phyloP scores from a whole-genome alignment of 768 basidiomycete genomes.

The Xanthoconium stramineum region DNA sequence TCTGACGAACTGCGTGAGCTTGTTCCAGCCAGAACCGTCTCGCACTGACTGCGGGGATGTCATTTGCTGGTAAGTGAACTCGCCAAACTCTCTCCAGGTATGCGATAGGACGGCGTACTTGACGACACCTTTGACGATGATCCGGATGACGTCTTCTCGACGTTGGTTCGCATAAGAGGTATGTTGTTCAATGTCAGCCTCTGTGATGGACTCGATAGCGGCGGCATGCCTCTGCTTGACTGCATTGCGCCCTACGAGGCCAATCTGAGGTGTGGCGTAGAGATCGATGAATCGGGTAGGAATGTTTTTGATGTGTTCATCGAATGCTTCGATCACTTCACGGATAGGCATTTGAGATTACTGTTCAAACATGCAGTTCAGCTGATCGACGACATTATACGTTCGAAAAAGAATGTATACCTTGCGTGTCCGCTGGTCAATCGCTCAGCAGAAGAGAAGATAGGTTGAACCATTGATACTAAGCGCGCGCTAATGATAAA shows the following conservation, averaged over 20 bases:
- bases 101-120: conserved; percentile 7
- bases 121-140: background rate
- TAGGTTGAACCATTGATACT: no score
- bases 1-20: background rate
- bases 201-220: conserved; percentile 1
- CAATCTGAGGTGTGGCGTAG: background rate
- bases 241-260: background rate
- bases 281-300: background rate
- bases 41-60: background rate
- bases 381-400: no score
- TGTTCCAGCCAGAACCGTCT: conserved; percentile 4
- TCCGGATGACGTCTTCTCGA: background rate
- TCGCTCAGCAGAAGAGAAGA: no score
- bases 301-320: background rate
- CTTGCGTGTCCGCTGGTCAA: no score
- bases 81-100: background rate
- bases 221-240: background rate
- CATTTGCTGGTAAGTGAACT: background rate
- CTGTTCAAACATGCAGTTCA: no score
- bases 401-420: no score
- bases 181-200: conserved; percentile 4
- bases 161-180: background rate
- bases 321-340: conserved; percentile 4
- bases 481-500: no score
- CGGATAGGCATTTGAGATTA: background rate